Percentiles rank a stretch among this genome's conserved stretches.
These are phyloP conservation scores for Scedosporium aurantiacum DNA, from an alignment of 2,329 filamentous ascomycete genomes.

Conservation along the genomic window DNA sequence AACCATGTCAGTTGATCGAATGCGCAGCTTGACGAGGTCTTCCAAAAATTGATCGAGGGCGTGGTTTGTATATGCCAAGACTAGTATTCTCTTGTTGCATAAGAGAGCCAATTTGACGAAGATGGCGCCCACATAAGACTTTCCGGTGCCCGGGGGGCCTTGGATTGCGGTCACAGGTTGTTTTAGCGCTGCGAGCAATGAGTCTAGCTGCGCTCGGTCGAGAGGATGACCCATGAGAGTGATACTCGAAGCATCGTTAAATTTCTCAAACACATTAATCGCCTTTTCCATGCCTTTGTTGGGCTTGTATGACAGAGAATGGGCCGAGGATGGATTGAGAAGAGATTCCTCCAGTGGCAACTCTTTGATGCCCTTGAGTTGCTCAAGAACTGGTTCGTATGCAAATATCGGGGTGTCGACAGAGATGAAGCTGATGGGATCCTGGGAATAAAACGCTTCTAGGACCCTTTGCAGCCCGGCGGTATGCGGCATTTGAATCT, in stretches of 20 bases:
- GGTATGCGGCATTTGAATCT: slow-evolving; percentile 38
- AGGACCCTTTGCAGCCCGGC: slow-evolving; percentile 35
- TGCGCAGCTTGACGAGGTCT: slow-evolving; percentile 50
- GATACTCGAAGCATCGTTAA: too few relatives aligned
- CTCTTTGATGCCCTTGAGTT: slow-evolving; percentile 43
- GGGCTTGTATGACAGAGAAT: background rate
- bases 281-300: background rate
- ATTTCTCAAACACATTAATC: background rate
- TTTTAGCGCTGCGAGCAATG: slow-evolving; percentile 42
- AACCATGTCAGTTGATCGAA: slow-evolving; percentile 40
- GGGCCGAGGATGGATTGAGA: slow-evolving; percentile 8
- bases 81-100: slow-evolving; percentile 42
- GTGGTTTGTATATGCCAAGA: slow-evolving; percentile 60
- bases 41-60: slow-evolving; percentile 55
- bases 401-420: slow-evolving; percentile 58
- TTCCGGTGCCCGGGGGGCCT: slow-evolving; percentile 67
- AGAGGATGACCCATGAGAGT: background rate
- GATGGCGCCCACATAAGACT: slow-evolving; percentile 61
- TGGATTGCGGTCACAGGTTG: slow-evolving; percentile 52
- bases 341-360: slow-evolving; percentile 38
- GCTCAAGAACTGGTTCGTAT: slow-evolving; percentile 53
- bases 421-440: slow-evolving; percentile 35
- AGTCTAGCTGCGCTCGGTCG: slow-evolving; percentile 37
- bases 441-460: slow-evolving; percentile 20
- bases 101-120: slow-evolving; percentile 45